A percentile compares a stretch with the other conserved stretches of the same genome.
These are phyloP conservation scores for Zizania palustris DNA, from an alignment of 202 grass and related monocot species.

Conservation along the genomic window DNA sequence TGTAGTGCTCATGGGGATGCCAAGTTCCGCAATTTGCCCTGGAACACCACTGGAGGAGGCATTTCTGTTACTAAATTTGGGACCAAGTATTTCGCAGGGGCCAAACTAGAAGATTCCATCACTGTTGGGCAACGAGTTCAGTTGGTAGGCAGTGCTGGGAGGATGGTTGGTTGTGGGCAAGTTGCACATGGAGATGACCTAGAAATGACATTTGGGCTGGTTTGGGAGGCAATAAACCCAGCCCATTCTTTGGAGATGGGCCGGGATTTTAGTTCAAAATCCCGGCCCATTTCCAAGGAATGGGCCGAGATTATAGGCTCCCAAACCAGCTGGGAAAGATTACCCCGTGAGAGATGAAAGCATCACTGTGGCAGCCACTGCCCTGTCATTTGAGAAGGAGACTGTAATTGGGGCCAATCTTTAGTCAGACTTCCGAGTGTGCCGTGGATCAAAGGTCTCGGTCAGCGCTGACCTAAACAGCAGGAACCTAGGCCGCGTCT, in stretches of 20 bases:
- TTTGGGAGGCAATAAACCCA: too few species aligned
- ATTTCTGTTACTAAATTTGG: constrained; percentile 82
- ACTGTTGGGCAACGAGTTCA: constrained; percentile 50
- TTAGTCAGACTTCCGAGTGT: constrained; percentile 71
- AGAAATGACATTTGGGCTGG: constrained; percentile 59
- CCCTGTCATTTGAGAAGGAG: constrained; percentile 70
- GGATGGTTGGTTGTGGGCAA: constrained; percentile 69
- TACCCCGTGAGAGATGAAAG: constrained; percentile 81
- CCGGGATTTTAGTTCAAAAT: too few species aligned
- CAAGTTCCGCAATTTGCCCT: constrained; percentile 53
- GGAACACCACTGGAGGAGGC: constrained; percentile 70
- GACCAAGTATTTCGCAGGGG: constrained; percentile 63
- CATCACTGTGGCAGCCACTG: constrained; percentile 43
- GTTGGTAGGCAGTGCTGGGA: constrained; percentile 52
- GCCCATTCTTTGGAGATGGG: too few species aligned
- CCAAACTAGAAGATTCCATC: constrained; percentile 75
- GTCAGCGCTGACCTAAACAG: constrained; percentile 72
- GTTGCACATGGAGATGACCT: constrained; percentile 70
- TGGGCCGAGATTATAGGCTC: too few species aligned
- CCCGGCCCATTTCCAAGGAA: too few species aligned
- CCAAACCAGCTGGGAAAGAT: too few species aligned
- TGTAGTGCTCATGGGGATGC: constrained; percentile 66
- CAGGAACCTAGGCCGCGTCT: constrained; percentile 71
- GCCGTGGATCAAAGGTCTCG: constrained; percentile 62
- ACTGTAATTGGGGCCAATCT: constrained; percentile 62